Evolutionary conservation across 805 yeast genomes (phyloP), one percentile per base, ranked within the genome.

Genomic region (Ogataea trehaloabstinens): DNA sequence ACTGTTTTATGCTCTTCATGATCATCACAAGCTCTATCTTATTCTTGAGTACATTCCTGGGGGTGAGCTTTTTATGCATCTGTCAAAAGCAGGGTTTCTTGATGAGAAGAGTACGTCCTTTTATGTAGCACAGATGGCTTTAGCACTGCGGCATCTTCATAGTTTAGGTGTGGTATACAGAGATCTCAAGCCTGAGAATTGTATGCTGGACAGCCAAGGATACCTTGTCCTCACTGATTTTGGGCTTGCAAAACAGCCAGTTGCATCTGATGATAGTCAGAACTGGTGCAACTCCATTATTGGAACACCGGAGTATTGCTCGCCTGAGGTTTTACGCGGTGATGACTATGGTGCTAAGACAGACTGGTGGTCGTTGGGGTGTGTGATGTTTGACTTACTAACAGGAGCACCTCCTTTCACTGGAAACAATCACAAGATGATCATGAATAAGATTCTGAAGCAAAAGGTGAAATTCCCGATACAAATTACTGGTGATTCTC

Each of bases 291-390:
- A 66, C 27, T 75, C 85, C 6, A 68, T 83, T 44, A 74, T 82
- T 30, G 91, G 91, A 1, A 83, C 91, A 0, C 86, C 89, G 0
- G 88, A 83, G 55, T 83, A 82, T 53, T 82, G 88, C 79, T 95
- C 95, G 0, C 96, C 96, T 4, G 96, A 87, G 58, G 82, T 88
- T 24, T 60, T 87, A 17, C 75, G 76, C 31, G 95, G 95, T 19
- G 73, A 79, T 47, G 79, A 82, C 24, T 88, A 87, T 56, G 88
- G 85, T 42, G 77, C 72, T 41, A 70, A 77, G 13, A 93, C 88
- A 17, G 96, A 87, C 57, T 85, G 95, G 84, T 87, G 95, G 87
- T 85, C 95, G 0, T 63, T 88, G 19, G 96, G 95, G 0, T 84
- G 93, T 41, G 80, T 87, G 6, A 67, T 80, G 40, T 85, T 67